Evolutionary conservation across 345 rosid species (phyloP), one percentile per base, ranked within the genome.

Genomic region (Eucalyptus globulus): DNA sequence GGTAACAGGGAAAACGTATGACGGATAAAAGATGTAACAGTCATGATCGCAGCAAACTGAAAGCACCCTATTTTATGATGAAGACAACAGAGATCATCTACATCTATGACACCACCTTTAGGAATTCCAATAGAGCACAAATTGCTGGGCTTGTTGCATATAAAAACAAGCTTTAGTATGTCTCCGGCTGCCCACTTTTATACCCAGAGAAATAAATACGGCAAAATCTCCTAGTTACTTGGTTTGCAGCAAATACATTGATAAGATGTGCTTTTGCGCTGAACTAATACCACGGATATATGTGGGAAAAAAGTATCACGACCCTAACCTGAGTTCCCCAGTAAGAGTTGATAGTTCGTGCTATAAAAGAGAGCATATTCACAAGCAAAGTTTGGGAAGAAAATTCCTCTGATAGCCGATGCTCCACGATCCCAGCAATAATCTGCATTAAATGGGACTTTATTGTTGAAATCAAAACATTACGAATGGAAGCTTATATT

Each of bases 291-390:
- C 44, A 27, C 21, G 54, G 62, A 89, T 27, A 54, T 88, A 58
- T 15, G 86, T 50, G 15, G 37, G 40, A 72, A 87, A 50, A 65
- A 88, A 13, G 50, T 58, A 88, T 21, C 49, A 40, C 40, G 50
- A 47, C 15, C 90, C 95, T 93, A 60, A 96, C 99, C 98, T 96
- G 99, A 89, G 99, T 97, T 93, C 99, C 99, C 95, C 95, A 96
- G 89, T 96, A 97, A 83, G 98, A 96, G 91, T 97, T 96, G 88
- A 96, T 87, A 40, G 96, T 95, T 92, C 99, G 96, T 87, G 90
- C 96, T 90, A 97, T 51, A 93, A 96, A 96, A 44, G 99, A 96
- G 47, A 97, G 91, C 96, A 94, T 90, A 91, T 96, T 96, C 91
- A 95, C 99, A 91, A 96, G 95, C 89, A 96, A 90, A 29, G 94